Base-by-base conservation (phyloP, 306 rosid species). In the Medicago lupulina region DNA sequence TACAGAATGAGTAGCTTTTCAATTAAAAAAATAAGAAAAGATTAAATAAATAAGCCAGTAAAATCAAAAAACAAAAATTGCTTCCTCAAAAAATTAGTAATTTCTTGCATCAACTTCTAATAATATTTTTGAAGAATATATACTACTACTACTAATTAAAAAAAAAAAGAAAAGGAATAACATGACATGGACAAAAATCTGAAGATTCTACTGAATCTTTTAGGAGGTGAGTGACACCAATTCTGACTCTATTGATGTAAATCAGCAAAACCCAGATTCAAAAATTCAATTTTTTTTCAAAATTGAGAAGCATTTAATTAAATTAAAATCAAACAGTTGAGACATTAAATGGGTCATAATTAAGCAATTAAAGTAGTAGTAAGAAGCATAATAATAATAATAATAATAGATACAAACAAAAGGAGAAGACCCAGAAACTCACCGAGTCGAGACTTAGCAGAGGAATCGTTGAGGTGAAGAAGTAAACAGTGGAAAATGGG, bases 361-460 rank as follows among this genome's bases (percentile, higher is more conserved):
- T 28, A 28, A 28, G 31, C 31, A 28, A 28, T 28, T 28, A 28
- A 28, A 28, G 31, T 28, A 4, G 4, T 31, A 41, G 21, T n/a
- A 1, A 50, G 54, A 36, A 68, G 21, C 7, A 55, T 9, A 78
- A n/a, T n/a, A n/a, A n/a, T n/a, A n/a, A n/a, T n/a, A n/a, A n/a
- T n/a, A n/a, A n/a, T n/a, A n/a, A 80, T 6, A 79, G 61, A n/a
- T 51, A 25, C 40, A 41, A 6, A 39, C 40, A 41, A 6, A 39
- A 5, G 34, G 19, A 8, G 58, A 38, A 76, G 70, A 40, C 41
- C 59, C 39, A 70, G 70, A 76, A 67, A 81, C 92, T 88, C 79
- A 92, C 89, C 88, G 87, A 85, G 61, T 69, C 50, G 87, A 85
- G 61, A 72, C 50, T 44, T 76, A 60, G 23, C 2, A 9, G 57